Conservation (phyloP, 257 asterid species). For the Phtheirospermum japonicum region DNA sequence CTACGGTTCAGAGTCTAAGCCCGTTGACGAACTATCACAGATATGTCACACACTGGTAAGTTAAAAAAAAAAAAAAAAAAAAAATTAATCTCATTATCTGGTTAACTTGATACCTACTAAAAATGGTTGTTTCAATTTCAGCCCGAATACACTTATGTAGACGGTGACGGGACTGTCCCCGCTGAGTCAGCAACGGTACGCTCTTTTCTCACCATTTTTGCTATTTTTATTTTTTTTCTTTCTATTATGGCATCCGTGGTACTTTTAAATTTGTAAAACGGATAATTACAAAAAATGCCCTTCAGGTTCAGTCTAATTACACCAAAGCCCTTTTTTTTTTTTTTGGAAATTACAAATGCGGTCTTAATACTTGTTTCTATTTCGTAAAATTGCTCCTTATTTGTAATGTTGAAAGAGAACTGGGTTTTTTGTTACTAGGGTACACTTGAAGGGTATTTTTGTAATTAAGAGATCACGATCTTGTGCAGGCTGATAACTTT, state of each 20-base stretch:
- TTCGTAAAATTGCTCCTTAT: neutral
- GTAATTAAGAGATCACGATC: too few relatives aligned
- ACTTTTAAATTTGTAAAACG: neutral
- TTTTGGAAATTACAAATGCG: neutral
- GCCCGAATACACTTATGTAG: constrained; percentile 67
- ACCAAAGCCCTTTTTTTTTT: neutral
- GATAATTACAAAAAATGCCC: neutral
- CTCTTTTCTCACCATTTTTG: neutral
- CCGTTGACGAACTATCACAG: constrained; percentile 52
- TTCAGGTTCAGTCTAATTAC: neutral
- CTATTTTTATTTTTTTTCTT: too few relatives aligned
- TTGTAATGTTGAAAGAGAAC: neutral
- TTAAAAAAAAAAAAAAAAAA: neutral
- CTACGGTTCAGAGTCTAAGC: constrained; percentile 78
- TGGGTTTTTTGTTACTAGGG: neutral
- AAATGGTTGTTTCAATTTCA: constrained; percentile 31
- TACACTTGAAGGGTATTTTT: neutral
- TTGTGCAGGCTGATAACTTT: constrained; percentile 63
- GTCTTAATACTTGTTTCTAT: neutral
- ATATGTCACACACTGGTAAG: constrained; percentile 73
- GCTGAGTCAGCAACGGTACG: constrained; percentile 77
- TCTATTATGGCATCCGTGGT: neutral
- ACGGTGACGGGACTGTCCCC: constrained; percentile 92
- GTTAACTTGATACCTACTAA: neutral
- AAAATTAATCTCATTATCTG: neutral